These are phyloP conservation scores for Mycosphaerelloides madeirae DNA, from an alignment of 2,329 filamentous ascomycete genomes.

Conservation along the genomic window DNA sequence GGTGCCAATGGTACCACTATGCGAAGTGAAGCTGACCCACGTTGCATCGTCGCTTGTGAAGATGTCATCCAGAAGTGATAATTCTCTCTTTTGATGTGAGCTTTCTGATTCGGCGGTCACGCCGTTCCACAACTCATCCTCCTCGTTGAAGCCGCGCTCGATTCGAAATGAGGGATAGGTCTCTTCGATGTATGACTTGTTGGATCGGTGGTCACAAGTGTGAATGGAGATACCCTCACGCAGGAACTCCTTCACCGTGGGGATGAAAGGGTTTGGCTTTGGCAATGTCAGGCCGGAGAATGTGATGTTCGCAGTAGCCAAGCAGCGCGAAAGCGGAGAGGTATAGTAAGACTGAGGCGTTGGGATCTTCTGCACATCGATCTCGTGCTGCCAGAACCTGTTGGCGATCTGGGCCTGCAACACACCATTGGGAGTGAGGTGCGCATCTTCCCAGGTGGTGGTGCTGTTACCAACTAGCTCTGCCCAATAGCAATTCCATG, in stretches of 20 bases:
- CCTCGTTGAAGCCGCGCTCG: slow-evolving; percentile 57
- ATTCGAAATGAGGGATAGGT: slow-evolving; percentile 53
- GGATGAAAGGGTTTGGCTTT: slow-evolving; percentile 49
- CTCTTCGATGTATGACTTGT: slow-evolving; percentile 49
- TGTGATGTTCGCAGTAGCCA: slow-evolving; percentile 59
- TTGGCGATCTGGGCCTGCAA: slow-evolving; percentile 56
- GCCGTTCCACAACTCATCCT: slow-evolving; percentile 52
- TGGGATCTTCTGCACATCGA: slow-evolving; percentile 53
- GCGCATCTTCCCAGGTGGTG: slow-evolving; percentile 59
- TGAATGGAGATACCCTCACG: slow-evolving; percentile 63
- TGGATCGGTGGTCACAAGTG: slow-evolving; percentile 61
- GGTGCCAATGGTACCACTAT: slow-evolving; percentile 54
- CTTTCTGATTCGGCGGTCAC: slow-evolving; percentile 47
- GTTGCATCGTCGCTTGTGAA: slow-evolving; percentile 51
- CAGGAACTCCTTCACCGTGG: slow-evolving; percentile 60
- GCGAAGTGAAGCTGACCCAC: slow-evolving; percentile 57
- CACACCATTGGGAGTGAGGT: slow-evolving; percentile 54
- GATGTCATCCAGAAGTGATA: slow-evolving; percentile 52
- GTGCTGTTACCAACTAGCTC: slow-evolving; percentile 60
- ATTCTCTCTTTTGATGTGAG: slow-evolving; percentile 50
- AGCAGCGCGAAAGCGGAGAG: slow-evolving; percentile 59
- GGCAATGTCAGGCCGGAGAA: slow-evolving; percentile 55
- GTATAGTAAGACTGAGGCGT: slow-evolving; percentile 62
- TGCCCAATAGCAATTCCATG: slow-evolving; percentile 66
- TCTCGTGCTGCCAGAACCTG: slow-evolving; percentile 55